Evolutionary conservation across 805 yeast species (phyloP), one percentile per base, ranked within the genome.

Genomic region (Lachancea sp.): DNA sequence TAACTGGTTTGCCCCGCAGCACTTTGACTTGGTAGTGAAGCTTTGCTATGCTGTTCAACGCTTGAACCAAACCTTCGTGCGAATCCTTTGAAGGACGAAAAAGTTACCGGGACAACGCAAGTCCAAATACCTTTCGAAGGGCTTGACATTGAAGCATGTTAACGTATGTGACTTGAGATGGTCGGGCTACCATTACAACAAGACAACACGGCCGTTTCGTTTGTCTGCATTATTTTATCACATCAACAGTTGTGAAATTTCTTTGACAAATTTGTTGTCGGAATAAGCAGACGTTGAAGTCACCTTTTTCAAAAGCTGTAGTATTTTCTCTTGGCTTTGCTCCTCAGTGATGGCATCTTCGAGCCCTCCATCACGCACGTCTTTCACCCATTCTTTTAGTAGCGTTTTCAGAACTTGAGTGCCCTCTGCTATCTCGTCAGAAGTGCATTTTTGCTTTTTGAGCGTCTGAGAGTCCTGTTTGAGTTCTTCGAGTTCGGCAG

Each of bases 401-500:
- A 81, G 57, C 10, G 50, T 52, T 50, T 75, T 79, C 54, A 82
- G 68, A 10, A 65, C 58, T 8, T 64, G 69, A 41, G 76, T 72
- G 1, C 86, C 85, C 8, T 58, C 58, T 10, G 67, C 54, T 19
- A 79, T 67, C 47, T 82, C 85, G 2, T 68, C 72, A 11, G 65
- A 63, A 1, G 70, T 54, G 49, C 81, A 73, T 47, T 76, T 77
- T 2, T 75, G 65, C 50, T 69, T 72, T 55, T 82, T 81, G 40
- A 67, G 63, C 32, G 70, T 71, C 19, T 71, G 69, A 37, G 67
- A 69, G 19, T 57, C 60, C 38, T 67, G 60, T 46, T 69, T 66
- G 48, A 74, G 71, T 46, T 79, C 85, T 62, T 87, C 95, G 42
- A 93, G 71, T 58, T 93, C 98, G 4, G 75, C 70, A 0, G 97